Evolutionary conservation across 2,329 filamentous ascomycete species (phyloP).

Genomic region (Gyromitra esculenta): DNA sequence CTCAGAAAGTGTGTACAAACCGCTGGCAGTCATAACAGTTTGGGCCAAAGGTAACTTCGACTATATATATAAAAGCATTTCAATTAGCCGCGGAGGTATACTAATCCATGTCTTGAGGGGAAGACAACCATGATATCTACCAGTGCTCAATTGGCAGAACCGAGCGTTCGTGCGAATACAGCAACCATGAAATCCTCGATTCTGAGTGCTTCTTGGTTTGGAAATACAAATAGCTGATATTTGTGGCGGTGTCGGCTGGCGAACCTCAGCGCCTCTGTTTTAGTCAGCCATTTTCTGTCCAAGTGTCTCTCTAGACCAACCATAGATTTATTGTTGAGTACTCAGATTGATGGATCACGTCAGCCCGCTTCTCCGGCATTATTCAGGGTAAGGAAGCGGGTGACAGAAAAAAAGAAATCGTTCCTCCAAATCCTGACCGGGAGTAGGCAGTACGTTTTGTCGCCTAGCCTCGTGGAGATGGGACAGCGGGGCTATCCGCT

Average conservation of each 20-base stretch:
- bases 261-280: not conserved
- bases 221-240: not conserved
- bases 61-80: not conserved
- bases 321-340: conserved; percentile 11
- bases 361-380: conserved; percentile 21
- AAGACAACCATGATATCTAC: not conserved
- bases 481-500: not conserved
- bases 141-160: conserved; percentile 7
- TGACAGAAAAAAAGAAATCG: conserved; percentile 38
- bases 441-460: conserved; percentile 3
- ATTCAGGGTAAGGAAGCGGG: conserved; percentile 36
- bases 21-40: not conserved
- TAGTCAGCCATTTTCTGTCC: not conserved
- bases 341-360: conserved; percentile 31
- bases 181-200: not conserved
- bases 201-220: not conserved
- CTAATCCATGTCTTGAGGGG: not conserved
- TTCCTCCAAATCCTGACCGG: not conserved
- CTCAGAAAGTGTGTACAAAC: not conserved
- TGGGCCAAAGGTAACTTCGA: not conserved
- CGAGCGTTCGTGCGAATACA: conserved; percentile 17
- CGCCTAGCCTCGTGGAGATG: not conserved
- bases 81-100: conserved; percentile 2
- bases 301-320: not conserved
- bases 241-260: not conserved